Evolutionary conservation across 1,284 basidiomycete species (phyloP).

Genomic region (Cryptococcus floricola): DNA sequence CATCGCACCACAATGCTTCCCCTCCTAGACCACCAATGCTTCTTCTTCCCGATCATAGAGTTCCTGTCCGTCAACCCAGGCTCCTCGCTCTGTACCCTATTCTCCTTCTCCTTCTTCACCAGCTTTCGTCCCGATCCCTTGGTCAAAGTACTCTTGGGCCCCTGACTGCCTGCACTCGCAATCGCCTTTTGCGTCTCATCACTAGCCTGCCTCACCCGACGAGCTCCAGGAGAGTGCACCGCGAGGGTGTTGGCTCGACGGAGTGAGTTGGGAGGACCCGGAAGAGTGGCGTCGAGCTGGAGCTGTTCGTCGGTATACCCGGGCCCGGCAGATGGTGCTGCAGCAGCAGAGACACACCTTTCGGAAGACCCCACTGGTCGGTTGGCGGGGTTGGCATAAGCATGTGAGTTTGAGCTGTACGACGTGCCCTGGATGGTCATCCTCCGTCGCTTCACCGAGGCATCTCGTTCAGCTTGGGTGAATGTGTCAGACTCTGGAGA

Average conservation of each 20-base stretch:
- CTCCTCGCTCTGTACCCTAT: not conserved
- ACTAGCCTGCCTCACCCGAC: not conserved
- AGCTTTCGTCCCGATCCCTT: not conserved
- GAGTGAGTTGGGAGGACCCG: not conserved
- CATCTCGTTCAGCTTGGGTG: not conserved
- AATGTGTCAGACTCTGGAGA: not conserved
- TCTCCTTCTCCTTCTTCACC: not conserved
- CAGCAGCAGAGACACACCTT: not conserved
- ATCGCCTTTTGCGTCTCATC: not conserved
- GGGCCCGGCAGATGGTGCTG: not conserved
- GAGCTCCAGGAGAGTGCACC: not conserved
- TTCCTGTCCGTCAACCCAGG: no score
- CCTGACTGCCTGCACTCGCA: not conserved
- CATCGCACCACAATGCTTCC: not conserved
- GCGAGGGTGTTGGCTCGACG: not conserved
- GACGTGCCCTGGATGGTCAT: not conserved
- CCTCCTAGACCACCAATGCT: slow-evolving; percentile 17
- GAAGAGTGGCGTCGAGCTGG: not conserved
- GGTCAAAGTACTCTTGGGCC: not conserved
- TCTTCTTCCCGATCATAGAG: slow-evolving; percentile 3
- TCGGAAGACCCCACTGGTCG: not conserved
- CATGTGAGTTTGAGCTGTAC: not conserved
- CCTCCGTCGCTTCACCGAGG: not conserved
- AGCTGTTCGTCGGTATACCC: slow-evolving; percentile 1
- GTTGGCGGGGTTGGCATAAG: not conserved